Percentiles rank a stretch among this genome's conserved stretches.
Evolutionary conservation across 139 green algal genomes (phyloP).

Genomic region (Ettlia oleoabundans): DNA sequence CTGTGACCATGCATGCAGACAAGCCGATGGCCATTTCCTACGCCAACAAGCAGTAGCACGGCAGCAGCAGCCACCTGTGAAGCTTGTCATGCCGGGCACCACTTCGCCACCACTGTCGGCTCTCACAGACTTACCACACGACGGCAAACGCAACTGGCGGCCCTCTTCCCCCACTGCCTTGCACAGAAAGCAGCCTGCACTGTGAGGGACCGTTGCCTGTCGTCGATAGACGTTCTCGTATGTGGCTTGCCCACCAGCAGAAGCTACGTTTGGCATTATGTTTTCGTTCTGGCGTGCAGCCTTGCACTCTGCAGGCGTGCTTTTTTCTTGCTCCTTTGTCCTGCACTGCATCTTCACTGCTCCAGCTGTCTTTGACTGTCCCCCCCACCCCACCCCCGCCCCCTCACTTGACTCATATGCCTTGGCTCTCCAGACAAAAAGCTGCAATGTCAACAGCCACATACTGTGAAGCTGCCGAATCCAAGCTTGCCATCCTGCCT

Average conservation of each 20-base stretch:
- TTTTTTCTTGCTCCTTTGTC: neutral
- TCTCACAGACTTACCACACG: too few species aligned
- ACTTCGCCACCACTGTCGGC: neutral
- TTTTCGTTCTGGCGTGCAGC: neutral
- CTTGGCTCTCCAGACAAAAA: too few species aligned
- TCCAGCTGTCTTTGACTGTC: too few species aligned
- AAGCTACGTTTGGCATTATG: too few species aligned
- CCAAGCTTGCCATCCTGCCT: too few species aligned
- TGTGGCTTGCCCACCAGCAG: too few species aligned
- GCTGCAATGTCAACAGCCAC: too few species aligned
- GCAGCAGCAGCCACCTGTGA: constrained; percentile 2
- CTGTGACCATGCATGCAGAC: neutral
- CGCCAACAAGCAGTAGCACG: constrained; percentile 6
- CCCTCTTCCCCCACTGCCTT: constrained; percentile 15
- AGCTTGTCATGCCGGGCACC: neutral
- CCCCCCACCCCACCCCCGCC: neutral
- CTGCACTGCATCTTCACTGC: too few species aligned
- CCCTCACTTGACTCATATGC: neutral
- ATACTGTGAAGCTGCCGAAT: too few species aligned
- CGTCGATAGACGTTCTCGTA: too few species aligned
- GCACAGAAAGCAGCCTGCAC: too few species aligned
- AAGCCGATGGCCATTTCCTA: constrained; percentile 22
- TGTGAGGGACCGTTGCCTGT: too few species aligned
- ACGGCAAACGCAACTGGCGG: neutral
- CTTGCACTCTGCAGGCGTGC: constrained; percentile 15